These are phyloP conservation scores for Phytopythium chamaehyphon DNA, from an alignment of 352 stramenopile species.

Conservation along the genomic window DNA sequence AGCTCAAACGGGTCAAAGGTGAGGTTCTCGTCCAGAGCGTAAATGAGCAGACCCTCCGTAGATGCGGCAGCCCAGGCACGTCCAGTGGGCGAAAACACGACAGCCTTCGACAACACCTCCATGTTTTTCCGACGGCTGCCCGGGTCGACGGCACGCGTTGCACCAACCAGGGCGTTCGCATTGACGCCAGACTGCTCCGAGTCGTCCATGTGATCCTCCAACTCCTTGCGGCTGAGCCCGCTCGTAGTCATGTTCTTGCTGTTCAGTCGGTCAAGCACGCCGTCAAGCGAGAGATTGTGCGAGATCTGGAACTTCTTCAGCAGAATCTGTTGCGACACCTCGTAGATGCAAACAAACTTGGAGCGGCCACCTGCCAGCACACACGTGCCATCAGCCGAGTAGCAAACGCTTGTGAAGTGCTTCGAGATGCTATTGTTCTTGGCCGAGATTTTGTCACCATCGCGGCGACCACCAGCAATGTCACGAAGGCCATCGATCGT, in stretches of 20 bases:
- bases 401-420: conserved; percentile 99
- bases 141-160: conserved; percentile 90
- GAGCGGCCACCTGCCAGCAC: conserved; percentile 96
- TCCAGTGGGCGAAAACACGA: conserved; percentile 97
- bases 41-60: conserved; percentile 97
- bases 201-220: conserved; percentile 64
- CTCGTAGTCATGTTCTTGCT: conserved; percentile 80
- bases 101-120: conserved; percentile 87
- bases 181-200: conserved; percentile 19
- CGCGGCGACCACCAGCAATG: conserved; percentile 91
- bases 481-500: conserved; percentile 97
- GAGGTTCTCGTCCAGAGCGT: conserved; percentile 94
- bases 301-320: conserved; percentile 99
- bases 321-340: conserved; percentile 92
- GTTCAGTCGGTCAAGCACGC: conserved; percentile 96
- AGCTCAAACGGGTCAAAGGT: conserved; percentile 99
- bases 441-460: conserved; percentile 77
- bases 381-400: conserved; percentile 97
- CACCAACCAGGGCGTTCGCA: conserved; percentile 59
- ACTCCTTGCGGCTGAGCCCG: conserved; percentile 59
- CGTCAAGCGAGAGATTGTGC: conserved; percentile 96
- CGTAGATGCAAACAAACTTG: conserved; percentile 99
- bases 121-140: conserved; percentile 84
- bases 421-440: conserved; percentile 92
- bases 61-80: conserved; percentile 96